Evolutionary conservation across 805 yeast species (phyloP).

Genomic region (Sugiyamaella lignohabitans): DNA sequence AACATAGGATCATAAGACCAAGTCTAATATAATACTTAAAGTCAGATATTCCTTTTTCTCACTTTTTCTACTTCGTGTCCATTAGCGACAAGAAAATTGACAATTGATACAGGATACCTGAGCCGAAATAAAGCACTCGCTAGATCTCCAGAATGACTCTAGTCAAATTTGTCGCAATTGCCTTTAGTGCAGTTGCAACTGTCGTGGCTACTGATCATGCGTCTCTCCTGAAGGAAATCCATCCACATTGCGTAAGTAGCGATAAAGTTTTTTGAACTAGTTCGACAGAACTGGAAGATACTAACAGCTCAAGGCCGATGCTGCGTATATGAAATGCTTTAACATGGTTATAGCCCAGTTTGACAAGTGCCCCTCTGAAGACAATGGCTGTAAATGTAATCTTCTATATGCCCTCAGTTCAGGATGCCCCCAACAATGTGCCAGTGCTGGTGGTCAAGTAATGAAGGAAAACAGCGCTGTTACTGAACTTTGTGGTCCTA

Average conservation of each 20-base stretch:
- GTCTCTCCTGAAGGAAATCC: background rate
- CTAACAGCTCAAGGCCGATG: constrained; percentile 9
- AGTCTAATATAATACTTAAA: background rate
- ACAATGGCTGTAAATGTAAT: constrained; percentile 18
- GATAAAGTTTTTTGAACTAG: background rate
- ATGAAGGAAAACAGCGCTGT: background rate
- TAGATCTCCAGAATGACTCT: background rate
- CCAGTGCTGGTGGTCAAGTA: background rate
- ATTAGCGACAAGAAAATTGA: too few relatives aligned
- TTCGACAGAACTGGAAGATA: too few relatives aligned
- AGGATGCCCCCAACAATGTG: constrained; percentile 16
- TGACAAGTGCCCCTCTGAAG: constrained; percentile 14
- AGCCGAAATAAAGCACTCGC: too few relatives aligned
- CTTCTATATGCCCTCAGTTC: constrained; percentile 11
- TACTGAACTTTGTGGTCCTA: background rate
- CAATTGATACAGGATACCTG: too few relatives aligned
- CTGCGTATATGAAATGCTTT: constrained; percentile 17
- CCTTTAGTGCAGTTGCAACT: background rate
- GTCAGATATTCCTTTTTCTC: background rate
- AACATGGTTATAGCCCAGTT: constrained; percentile 14
- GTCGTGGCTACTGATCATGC: background rate
- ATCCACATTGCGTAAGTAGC: constrained; percentile 4
- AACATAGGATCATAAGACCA: too few relatives aligned
- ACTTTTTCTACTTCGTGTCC: background rate
- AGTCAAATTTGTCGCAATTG: background rate